Evolutionary conservation across 2,329 filamentous ascomycete species (phyloP), one percentile per base, ranked within the genome.

Genomic region (Pseudogymnoascus sp.): DNA sequence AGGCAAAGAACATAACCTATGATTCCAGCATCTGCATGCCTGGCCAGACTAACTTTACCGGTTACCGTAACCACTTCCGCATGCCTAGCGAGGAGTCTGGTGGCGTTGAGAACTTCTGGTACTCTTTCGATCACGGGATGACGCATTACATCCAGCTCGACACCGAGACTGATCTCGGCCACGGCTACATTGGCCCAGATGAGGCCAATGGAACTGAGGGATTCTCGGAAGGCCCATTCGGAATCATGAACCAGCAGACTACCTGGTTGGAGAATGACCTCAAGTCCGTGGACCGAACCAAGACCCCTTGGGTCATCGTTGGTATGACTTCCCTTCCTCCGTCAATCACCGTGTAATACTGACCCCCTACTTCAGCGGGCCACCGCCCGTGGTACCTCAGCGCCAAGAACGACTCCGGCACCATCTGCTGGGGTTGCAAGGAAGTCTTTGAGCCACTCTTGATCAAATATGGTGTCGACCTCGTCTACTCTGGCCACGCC

Each of bases 61-160:
- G 83, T 63, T 84, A 81, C 70, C 75, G 79, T 73, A 78, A 77
- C 63, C 79, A 81, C 24, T 84, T 81, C 68, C 74, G 75, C 29
- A 81, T 83, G 78, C 79, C 81, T 0, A 75, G 71, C 0, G 70
- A 78, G 1, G 77, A 79, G 65, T 73, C 72, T 8, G 75, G 76
- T 4, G 79, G 79, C 33, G 75, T 79, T 5, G 72, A 75, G 60
- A 80, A 79, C 72, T 82, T 83, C 66, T 84, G 81, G 81, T 84
- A 82, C 73, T 81, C 78, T 0, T 84, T 83, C 67, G 81, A 84
- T 64, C 82, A 84, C 68, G 81, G 81, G 63, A 79, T 82, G 78
- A 76, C 73, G 0, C 81, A 84, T 68, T 70, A 81, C 60, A 72
- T 77, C 39, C 81, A 82, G 78, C 76, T 84, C 63, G 72, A 84